A percentile compares a stretch with the other conserved stretches of the same genome.
These are phyloP conservation scores for Globisporangium spiculum DNA, from an alignment of 352 stramenopile genomes.

Conservation along the genomic window DNA sequence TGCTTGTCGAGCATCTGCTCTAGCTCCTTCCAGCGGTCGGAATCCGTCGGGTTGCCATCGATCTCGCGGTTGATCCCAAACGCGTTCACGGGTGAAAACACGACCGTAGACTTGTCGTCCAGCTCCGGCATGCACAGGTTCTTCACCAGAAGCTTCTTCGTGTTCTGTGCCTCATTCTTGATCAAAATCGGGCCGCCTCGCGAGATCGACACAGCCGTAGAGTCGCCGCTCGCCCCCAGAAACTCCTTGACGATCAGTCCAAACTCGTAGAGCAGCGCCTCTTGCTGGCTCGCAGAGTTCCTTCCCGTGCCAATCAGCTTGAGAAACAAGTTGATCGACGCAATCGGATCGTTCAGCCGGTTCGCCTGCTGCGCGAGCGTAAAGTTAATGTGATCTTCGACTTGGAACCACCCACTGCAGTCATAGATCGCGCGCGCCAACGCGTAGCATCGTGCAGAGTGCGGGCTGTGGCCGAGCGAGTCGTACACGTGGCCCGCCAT, in stretches of 20 bases:
- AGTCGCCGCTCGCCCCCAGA: constrained; percentile 31
- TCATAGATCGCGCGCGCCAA: constrained; percentile 78
- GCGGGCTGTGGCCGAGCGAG: constrained; percentile 59
- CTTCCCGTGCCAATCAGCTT: constrained; percentile 82
- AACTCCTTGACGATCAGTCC: constrained; percentile 83
- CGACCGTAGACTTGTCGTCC: constrained; percentile 77
- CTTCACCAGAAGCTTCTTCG: constrained; percentile 63
- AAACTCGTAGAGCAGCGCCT: constrained; percentile 83
- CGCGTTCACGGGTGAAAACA: constrained; percentile 76
- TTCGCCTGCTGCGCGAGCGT: constrained; percentile 81
- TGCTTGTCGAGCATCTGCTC: constrained; percentile 57
- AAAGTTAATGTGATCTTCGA: constrained; percentile 89
- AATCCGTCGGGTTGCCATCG: constrained; percentile 56
- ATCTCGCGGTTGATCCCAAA: constrained; percentile 67
- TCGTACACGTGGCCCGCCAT: constrained; percentile 87
- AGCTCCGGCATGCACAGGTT: constrained; percentile 80
- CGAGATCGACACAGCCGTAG: constrained; percentile 25
- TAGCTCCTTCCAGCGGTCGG: constrained; percentile 60
- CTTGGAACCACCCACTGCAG: constrained; percentile 77
- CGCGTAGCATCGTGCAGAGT: constrained; percentile 82
- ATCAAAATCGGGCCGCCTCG: constrained; percentile 31
- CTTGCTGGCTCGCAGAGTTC: constrained; percentile 80
- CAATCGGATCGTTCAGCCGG: constrained; percentile 71
- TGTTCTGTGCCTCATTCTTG: constrained; percentile 9
- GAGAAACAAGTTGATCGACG: constrained; percentile 82